A percentile compares a stretch with the other conserved stretches of the same genome.
Conservation (phyloP, 2,329 filamentous ascomycete genomes). For the Paraphaeosphaeria sporulosa region DNA sequence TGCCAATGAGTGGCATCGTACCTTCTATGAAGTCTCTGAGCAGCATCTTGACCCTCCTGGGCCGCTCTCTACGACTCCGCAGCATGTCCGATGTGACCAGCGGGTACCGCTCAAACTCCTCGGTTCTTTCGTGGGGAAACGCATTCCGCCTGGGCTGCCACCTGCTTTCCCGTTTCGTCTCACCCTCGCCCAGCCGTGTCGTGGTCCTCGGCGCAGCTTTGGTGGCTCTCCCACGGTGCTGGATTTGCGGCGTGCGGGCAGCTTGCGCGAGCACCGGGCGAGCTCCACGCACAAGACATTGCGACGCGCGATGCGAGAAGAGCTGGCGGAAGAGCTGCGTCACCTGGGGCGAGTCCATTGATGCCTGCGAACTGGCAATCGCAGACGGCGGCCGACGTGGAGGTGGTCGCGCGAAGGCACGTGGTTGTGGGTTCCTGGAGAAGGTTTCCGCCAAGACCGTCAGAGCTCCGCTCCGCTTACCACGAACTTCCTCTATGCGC, state of each 20-base stretch:
- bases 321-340: slow-evolving; percentile 84
- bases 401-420: slow-evolving; percentile 28
- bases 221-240: slow-evolving; percentile 41
- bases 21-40: slow-evolving; percentile 97
- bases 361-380: slow-evolving; percentile 20
- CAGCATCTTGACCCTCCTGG: slow-evolving; percentile 92
- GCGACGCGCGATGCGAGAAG: slow-evolving; percentile 74
- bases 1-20: slow-evolving; percentile 44
- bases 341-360: slow-evolving; percentile 84
- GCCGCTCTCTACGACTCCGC: slow-evolving; percentile 75
- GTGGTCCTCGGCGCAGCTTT: slow-evolving; percentile 6
- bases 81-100: slow-evolving; percentile 85
- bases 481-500: slow-evolving; percentile 21
- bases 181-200: slow-evolving; percentile 33
- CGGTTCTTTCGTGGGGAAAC: slow-evolving; percentile 76
- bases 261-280: slow-evolving; percentile 45
- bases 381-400: slow-evolving; percentile 23
- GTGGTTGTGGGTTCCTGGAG: slow-evolving; percentile 24
- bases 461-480: slow-evolving; percentile 29
- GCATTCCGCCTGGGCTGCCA: slow-evolving; percentile 87
- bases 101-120: slow-evolving; percentile 83
- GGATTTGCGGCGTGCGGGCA: slow-evolving; percentile 37
- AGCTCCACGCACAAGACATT: slow-evolving; percentile 57
- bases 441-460: slow-evolving; percentile 37
- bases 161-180: slow-evolving; percentile 67